phyloP scores from a whole-genome alignment of 768 basidiomycete genomes.

The Tricholoma bakamatsutake region DNA sequence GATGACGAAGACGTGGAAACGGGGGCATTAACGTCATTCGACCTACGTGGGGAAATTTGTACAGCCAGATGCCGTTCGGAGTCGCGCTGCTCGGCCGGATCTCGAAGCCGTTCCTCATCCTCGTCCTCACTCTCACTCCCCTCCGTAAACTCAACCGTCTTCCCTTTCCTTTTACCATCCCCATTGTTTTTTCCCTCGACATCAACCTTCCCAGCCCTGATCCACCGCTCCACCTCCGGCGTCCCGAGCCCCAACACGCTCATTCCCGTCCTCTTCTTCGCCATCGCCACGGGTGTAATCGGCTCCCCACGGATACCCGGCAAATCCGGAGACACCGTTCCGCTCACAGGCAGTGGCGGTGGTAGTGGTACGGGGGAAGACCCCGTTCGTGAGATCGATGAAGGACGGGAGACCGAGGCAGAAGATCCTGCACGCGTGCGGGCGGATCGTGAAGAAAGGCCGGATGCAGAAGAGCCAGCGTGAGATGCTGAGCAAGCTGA shows the following conservation, averaged over 20 bases:
- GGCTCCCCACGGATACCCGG: conserved; percentile 28
- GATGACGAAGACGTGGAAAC: conserved; percentile 32
- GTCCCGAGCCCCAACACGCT: conserved; percentile 41
- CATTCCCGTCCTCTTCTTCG: conserved; percentile 17
- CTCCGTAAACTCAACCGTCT: conserved; percentile 43
- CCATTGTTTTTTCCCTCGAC: conserved; percentile 13
- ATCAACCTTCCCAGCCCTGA: conserved; percentile 33
- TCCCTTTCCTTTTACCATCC: conserved; percentile 29
- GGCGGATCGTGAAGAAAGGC: conserved; percentile 9
- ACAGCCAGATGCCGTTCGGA: conserved; percentile 38
- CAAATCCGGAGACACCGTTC: conserved; percentile 39
- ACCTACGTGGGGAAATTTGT: conserved; percentile 54
- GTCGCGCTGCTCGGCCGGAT: conserved; percentile 15
- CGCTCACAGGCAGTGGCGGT: conserved; percentile 20
- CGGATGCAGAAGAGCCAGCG: conserved; percentile 5
- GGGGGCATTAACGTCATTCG: conserved; percentile 11
- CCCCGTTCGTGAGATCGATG: conserved; percentile 22
- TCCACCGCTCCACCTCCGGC: conserved; percentile 50
- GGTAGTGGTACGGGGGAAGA: conserved; percentile 18
- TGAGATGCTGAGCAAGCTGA: conserved; percentile 12
- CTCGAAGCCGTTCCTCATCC: conserved; percentile 20
- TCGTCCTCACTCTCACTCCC: conserved; percentile 20
- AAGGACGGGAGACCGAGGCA: conserved; percentile 13
- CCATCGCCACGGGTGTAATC: conserved; percentile 26
- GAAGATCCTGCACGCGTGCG: conserved; percentile 12